Conservation (phyloP, 2,329 filamentous ascomycete genomes). For the Phaeomoniella chlamydospora region DNA sequence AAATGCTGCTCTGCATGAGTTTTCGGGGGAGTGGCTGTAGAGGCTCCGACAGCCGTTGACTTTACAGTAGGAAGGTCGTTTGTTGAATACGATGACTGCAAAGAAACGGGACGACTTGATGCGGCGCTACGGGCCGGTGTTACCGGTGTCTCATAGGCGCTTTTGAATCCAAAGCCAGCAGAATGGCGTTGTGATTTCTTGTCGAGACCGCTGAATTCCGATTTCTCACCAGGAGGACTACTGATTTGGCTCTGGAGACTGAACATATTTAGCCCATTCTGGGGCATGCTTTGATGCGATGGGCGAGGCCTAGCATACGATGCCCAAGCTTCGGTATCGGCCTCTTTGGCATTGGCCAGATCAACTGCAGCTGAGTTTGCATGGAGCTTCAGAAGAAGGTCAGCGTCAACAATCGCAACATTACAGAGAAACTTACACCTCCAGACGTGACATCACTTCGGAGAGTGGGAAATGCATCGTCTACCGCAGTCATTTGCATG, state of each 20-base stretch:
- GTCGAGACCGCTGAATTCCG: slow-evolving; percentile 13
- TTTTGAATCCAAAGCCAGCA: slow-evolving; percentile 19
- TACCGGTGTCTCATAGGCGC: slow-evolving; percentile 21
- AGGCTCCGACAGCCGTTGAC: slow-evolving; percentile 40
- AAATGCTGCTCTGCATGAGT: slow-evolving; percentile 44
- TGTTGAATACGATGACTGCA: slow-evolving; percentile 80
- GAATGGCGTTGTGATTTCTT: slow-evolving; percentile 27
- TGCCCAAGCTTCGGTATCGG: slow-evolving; percentile 36
- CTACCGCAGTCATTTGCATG: slow-evolving; percentile 48
- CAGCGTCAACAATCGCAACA: slow-evolving; percentile 3
- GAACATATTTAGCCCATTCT: slow-evolving; percentile 32
- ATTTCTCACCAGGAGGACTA: slow-evolving; percentile 15
- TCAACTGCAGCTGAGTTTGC: slow-evolving; percentile 70
- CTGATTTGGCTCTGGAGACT: slow-evolving; percentile 20
- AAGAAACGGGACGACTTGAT: slow-evolving; percentile 23
- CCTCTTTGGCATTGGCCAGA: slow-evolving; percentile 54
- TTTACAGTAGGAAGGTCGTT: slow-evolving; percentile 82
- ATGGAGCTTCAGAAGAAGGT: slow-evolving; percentile 38
- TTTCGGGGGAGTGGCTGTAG: slow-evolving; percentile 33
- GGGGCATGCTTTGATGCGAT: slow-evolving; percentile 43
- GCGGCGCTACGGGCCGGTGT: slow-evolving; percentile 23
- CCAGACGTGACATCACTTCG: slow-evolving; percentile 34
- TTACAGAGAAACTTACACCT: slow-evolving; percentile 29
- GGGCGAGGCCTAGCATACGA: slow-evolving; percentile 55
- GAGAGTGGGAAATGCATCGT: slow-evolving; percentile 79